Evolutionary conservation across 257 asterid species (phyloP), one percentile per base, ranked within the genome.

Genomic region (Solanum sparsipilum): DNA sequence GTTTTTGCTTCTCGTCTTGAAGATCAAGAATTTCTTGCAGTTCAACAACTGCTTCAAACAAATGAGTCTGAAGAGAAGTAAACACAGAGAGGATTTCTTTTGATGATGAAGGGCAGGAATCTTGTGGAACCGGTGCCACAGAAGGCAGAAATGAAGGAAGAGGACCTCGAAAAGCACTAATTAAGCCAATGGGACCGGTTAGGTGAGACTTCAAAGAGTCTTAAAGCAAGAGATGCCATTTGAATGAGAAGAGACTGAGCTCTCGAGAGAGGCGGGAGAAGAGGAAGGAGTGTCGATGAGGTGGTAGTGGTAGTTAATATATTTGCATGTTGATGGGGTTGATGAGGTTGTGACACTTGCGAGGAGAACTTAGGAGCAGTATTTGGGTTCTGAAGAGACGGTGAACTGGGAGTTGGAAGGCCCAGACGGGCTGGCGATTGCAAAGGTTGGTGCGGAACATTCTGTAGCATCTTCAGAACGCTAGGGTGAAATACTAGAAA

Each of bases 371-470:
- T 96, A 9, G 98, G 89, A 23, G 98, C 88, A 20, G 95, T 95
- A 73, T 91, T 93, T 5, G 96, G 65, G 89, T 91, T 96, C 73
- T 91, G 97, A 46, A 95, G 92, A 86, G 99, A 94, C 1, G 98
- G 99, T 48, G 98, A 97, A 88, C 92, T 95, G 81, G 99, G 98
- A 88, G 89, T 95, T n/a, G 98, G 96, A 88, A 96, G 90, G 88
- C 97, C 99, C 76, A 97, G 92, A 90, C 98, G 91, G 41, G 98
- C 99, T 18, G 98, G 98, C 52, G 99, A 96, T 56, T 94, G 99
- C 88, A 93, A 95, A 83, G 95, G 91, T 88, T 96, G 99, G 90
- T 96, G 98, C 25, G 93, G 94, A 84, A 93, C 91, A 86, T 87
- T 95, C 89, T 93, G 99, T 23, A 95, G 87, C 98, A 94, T 95